phyloP scores from a whole-genome alignment of 2,329 filamentous ascomycete genomes.

The Colletotrichum incanum region DNA sequence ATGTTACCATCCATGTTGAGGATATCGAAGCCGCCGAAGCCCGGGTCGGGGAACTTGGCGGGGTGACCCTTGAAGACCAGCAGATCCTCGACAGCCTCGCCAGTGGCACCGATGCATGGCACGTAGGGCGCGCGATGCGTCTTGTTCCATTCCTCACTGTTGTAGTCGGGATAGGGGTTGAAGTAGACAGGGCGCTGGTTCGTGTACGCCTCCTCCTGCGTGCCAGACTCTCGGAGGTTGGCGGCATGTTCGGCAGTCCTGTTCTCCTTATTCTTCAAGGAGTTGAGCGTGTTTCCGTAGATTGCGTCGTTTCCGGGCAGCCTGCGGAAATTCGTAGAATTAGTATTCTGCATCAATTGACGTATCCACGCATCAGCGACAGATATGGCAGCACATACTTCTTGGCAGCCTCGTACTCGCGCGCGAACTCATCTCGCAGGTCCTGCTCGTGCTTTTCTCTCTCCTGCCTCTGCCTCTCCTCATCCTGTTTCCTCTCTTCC shows the following conservation, averaged over 20 bases:
- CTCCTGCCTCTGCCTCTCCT: conserved; percentile 35
- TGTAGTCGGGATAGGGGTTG: conserved; percentile 81
- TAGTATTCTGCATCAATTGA: conserved; percentile 23
- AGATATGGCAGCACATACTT: conserved; percentile 53
- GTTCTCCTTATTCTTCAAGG: conserved; percentile 59
- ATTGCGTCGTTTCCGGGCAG: conserved; percentile 65
- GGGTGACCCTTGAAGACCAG: conserved; percentile 76
- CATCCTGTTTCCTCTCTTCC: conserved; percentile 39
- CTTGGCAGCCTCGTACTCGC: conserved; percentile 55
- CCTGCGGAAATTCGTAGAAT: conserved; percentile 48
- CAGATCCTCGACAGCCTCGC: conserved; percentile 73
- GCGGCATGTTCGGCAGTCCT: conserved; percentile 51
- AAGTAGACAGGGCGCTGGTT: conserved; percentile 70
- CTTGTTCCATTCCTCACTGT: conserved; percentile 72
- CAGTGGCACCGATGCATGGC: conserved; percentile 76
- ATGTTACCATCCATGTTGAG: conserved; percentile 74
- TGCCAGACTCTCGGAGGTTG: conserved; percentile 39
- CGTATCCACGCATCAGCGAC: conserved; percentile 31
- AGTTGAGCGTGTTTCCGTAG: conserved; percentile 70
- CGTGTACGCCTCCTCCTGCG: conserved; percentile 51
- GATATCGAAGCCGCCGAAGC: conserved; percentile 74
- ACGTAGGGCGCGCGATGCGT: conserved; percentile 71
- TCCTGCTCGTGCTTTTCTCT: conserved; percentile 50
- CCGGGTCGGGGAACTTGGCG: conserved; percentile 70
- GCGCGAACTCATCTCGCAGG: conserved; percentile 51